A percentile compares a stretch with the other conserved stretches of the same genome.
Evolutionary conservation across 2,329 filamentous ascomycete genomes (phyloP).

Genomic region (Orbilia brochopaga): DNA sequence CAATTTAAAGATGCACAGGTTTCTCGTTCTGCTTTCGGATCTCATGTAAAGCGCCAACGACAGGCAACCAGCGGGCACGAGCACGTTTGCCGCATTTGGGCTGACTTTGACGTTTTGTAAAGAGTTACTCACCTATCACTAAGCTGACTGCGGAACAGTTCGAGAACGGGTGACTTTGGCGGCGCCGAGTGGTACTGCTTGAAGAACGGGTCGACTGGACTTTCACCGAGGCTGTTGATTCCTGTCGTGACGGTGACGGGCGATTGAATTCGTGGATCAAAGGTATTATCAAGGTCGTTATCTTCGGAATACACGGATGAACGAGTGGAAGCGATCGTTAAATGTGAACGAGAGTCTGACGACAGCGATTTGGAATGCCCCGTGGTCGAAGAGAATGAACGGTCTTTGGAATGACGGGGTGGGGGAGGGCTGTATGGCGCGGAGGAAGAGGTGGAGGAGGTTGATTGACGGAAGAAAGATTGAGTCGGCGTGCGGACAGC

Average conservation of each 20-base stretch:
- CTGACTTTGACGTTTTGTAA: neutral
- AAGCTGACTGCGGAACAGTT: constrained; percentile 43
- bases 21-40: too few species aligned
- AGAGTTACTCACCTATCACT: constrained; percentile 37
- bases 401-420: constrained; percentile 45
- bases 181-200: constrained; percentile 45
- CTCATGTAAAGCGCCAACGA: neutral
- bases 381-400: constrained; percentile 37
- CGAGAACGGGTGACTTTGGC: constrained; percentile 46
- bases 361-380: constrained; percentile 47
- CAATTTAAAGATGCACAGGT: too few species aligned
- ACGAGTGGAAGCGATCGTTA: constrained; percentile 44
- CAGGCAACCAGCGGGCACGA: neutral
- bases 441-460: constrained; percentile 50
- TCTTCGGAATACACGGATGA: constrained; percentile 50
- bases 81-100: neutral
- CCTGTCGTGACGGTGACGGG: constrained; percentile 30
- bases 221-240: constrained; percentile 32
- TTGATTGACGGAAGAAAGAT: constrained; percentile 50
- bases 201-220: constrained; percentile 39
- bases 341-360: constrained; percentile 51
- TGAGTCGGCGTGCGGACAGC: constrained; percentile 42
- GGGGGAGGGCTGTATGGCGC: constrained; percentile 36
- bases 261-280: constrained; percentile 39
- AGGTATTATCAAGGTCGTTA: constrained; percentile 44